Evolutionary conservation across 495 filamentous ascomycete genomes (phyloP).

Genomic region (Penicillium samsonianum): DNA sequence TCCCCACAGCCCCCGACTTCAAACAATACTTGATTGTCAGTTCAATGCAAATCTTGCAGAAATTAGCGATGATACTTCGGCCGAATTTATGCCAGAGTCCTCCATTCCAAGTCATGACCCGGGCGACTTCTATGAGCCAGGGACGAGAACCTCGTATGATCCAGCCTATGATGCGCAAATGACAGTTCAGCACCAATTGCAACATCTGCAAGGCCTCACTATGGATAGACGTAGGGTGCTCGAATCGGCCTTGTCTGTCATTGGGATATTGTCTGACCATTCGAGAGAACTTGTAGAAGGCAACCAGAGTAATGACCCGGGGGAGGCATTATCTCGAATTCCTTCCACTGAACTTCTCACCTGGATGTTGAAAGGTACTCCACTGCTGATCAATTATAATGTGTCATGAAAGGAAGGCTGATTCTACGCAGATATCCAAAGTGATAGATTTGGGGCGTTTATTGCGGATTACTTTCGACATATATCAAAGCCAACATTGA

Average conservation of each 20-base stretch:
- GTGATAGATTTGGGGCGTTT: constrained; percentile 21
- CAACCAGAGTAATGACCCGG: not conserved
- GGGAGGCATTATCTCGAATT: not conserved
- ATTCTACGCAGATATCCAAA: constrained; percentile 18
- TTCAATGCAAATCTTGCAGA: not conserved
- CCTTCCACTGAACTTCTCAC: constrained; percentile 19
- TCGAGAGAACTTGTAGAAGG: not conserved
- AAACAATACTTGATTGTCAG: not conserved
- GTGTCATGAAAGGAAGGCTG: not conserved
- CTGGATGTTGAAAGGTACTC: constrained; percentile 29
- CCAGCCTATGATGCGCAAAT: constrained; percentile 12
- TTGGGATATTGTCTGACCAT: constrained; percentile 6
- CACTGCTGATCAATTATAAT: not conserved
- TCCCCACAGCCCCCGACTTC: not conserved
- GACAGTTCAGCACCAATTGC: constrained; percentile 12
- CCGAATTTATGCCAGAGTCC: no score
- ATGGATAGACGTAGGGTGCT: constrained; percentile 13
- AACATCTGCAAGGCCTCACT: constrained; percentile 6
- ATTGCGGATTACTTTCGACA: constrained; percentile 27
- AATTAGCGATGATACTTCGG: no score
- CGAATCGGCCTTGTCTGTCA: constrained; percentile 15
- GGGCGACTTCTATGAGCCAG: not conserved
- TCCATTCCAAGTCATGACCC: not conserved
- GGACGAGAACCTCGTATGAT: not conserved
- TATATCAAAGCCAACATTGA: constrained; percentile 17